Base-by-base conservation (phyloP, 2,329 filamentous ascomycete species). In the Dactylellina cionopaga region DNA sequence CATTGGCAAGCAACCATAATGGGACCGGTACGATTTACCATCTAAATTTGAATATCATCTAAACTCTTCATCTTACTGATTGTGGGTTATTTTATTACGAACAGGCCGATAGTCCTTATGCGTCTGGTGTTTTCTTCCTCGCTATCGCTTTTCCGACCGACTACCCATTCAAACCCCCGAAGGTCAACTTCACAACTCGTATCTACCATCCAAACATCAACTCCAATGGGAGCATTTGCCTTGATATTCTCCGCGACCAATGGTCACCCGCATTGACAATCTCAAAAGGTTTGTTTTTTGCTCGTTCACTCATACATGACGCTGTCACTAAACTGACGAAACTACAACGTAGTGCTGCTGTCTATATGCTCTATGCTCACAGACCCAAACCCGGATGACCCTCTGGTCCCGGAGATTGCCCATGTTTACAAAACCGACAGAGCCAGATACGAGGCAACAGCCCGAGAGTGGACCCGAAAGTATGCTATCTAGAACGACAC, bases 181-280 rank as follows among this genome's bases (percentile, higher is more conserved):
- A 99, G 88, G 93, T 99, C 84, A 97, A 97, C 90, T 99, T 99
- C 88, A 98, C 92, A 79, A 99, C 95, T 76, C 91, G 94, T 81
- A 98, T 99, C 85, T 99, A 99, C 83, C 95, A 99, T 85, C 95
- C 95, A 79, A 99, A 99, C 85, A 99, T 99, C 92, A 99, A 99
- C 89, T 96, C 92, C 77, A 98, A 98, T 83, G 95, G 95, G 83
- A 97, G 93, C 83, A 99, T 99, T 83, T 99, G 95, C 83, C 84
- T 99, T 81, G 95, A 99, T 80, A 99, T 99, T 80, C 86, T 99
- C 80, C 89, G 95, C 85, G 95, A 99, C 83, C 95, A 99, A 85
- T 99, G 95, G 95, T 97, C 93, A 82, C 95, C 95, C 41, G 95
- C 95, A 76, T 86, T 99, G 83, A 99, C 95, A 77, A 98, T 99